A percentile compares a stretch with the other conserved stretches of the same genome.
Conservation (phyloP, 306 rosid species). For the Cicer bijugum region DNA sequence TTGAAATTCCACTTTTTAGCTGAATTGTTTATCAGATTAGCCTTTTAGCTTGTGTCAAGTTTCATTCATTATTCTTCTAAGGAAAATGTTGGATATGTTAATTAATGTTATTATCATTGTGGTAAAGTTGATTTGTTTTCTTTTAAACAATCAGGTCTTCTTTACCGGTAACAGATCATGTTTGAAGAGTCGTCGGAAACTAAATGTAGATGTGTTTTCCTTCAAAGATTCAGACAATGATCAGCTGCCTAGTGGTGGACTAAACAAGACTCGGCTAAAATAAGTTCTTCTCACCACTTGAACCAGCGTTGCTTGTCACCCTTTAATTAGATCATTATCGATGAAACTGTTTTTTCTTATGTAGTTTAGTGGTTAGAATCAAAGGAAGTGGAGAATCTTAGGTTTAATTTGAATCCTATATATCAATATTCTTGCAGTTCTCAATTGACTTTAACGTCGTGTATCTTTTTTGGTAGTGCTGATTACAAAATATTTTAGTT, state of each 20-base stretch:
- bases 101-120: neutral
- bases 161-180: neutral
- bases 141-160: conserved; percentile 11
- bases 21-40: conserved; percentile 37
- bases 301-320: neutral
- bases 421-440: too few species aligned
- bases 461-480: too few species aligned
- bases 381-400: too few species aligned
- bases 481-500: too few species aligned
- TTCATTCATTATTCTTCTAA: neutral
- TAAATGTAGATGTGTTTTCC: conserved; percentile 2
- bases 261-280: neutral
- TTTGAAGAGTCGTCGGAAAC: neutral
- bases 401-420: too few species aligned
- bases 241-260: neutral
- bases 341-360: too few species aligned
- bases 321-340: too few species aligned
- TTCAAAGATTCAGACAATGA: conserved; percentile 1
- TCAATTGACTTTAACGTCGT: too few species aligned
- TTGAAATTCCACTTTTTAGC: conserved; percentile 30
- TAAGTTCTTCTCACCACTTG: neutral
- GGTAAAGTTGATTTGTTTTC: conserved; percentile 2
- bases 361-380: too few species aligned
- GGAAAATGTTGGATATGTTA: neutral
- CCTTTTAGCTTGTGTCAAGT: conserved; percentile 7